phyloP scores from a whole-genome alignment of 768 basidiomycete species.

The Lentinula aciculospora region DNA sequence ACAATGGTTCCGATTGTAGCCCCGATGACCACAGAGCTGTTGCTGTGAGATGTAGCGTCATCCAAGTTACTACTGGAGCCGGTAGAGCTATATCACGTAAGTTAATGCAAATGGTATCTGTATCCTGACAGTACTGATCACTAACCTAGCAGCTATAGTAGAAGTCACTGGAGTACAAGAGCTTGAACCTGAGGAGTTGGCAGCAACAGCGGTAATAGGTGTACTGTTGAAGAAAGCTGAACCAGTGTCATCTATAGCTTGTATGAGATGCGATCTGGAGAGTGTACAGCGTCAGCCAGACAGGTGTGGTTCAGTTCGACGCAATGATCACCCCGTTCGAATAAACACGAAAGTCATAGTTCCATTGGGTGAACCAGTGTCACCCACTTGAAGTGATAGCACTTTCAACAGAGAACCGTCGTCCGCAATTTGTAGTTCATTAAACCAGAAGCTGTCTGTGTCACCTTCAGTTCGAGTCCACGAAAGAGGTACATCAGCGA shows the following conservation, averaged over 20 bases:
- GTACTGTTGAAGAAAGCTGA: not conserved
- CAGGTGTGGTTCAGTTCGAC: not conserved
- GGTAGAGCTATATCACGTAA: not conserved
- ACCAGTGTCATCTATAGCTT: not conserved
- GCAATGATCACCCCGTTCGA: not conserved
- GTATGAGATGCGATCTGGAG: not conserved
- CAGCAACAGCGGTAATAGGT: not conserved
- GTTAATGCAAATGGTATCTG: not conserved
- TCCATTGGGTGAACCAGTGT: not conserved
- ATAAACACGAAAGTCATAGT: not conserved
- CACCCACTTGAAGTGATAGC: not conserved
- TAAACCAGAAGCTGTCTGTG: not conserved
- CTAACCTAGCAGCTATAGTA: not conserved
- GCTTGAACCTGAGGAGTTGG: not conserved
- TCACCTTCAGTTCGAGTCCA: not conserved
- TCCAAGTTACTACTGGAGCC: not conserved
- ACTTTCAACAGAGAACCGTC: not conserved
- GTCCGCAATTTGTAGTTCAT: not conserved
- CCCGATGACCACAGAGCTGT: conserved; percentile 1
- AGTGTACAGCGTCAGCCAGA: not conserved
- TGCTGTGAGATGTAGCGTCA: not conserved
- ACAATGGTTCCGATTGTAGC: not conserved
- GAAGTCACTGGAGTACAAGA: not conserved
- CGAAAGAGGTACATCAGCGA: not conserved
- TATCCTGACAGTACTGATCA: not conserved